Base-by-base conservation (phyloP, 1,139 yeast genomes). In the Pichia sp. region DNA sequence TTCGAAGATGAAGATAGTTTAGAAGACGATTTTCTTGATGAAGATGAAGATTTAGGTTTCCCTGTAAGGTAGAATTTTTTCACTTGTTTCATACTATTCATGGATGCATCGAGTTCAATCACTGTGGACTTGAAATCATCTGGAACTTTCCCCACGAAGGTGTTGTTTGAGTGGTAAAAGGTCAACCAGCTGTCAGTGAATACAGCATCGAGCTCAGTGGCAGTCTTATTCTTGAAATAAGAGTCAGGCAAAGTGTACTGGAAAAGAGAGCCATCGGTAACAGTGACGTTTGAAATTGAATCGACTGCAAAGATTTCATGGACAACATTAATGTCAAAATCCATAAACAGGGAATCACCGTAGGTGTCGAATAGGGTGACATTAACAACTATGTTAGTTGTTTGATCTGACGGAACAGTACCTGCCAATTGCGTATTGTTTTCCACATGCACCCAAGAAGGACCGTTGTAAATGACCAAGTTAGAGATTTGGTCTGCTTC, bases 61-160 rank as follows among this genome's bases (percentile, higher is more conserved):
- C 75, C 75, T 34, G 72, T 70, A 44, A 90, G 74, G 15, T 72
- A 70, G 60, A 90, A 84, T 7, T 74, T 68, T 57, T 81, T 70
- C 13, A 77, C 66, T 54, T 78, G 76, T 30, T 73, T 68, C 45
- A 72, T 71, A 19, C 74, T 70, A 41, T 67, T 67, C 51, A 75
- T 70, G 6, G 70, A 61, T 1, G 90, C 96, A 1, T 73, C 70
- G 34, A 90, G 72, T 1, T 75, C 72, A 42, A 90, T 80, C 0
- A 68, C 55, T 19, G 84, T 67, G 7, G 68, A 62, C 26, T 76
- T 74, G 61, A 90, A 85, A 61, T 78, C 70, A 5, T 71, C 63
- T 1, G 98, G 96, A 2, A 83, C 85, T 49, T 63, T 59, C 31
- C 98, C 98, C 46, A 72, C 72, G 57, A 92, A 77, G 1, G 96